A percentile compares a stretch with the other conserved stretches of the same genome.
phyloP scores from a whole-genome alignment of 139 green algal genomes.

The Micractinium sp. region DNA sequence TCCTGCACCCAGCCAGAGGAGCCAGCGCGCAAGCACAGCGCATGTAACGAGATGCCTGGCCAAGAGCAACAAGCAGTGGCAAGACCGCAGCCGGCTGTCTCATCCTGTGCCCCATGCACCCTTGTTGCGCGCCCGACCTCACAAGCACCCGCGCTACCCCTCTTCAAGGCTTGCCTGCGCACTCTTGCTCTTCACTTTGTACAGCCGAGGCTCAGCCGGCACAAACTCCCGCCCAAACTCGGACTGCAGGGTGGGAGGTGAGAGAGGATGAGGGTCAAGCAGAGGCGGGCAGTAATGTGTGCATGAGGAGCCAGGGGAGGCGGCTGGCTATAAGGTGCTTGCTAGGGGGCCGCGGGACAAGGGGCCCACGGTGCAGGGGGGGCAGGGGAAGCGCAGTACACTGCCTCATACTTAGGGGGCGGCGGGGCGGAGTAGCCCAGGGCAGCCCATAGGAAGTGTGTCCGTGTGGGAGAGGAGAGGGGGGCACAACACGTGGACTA shows the following conservation, averaged over 20 bases:
- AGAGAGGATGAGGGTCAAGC: background rate
- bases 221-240: constrained; percentile 52
- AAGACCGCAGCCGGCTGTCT: background rate
- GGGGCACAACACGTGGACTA: no score
- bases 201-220: constrained; percentile 38
- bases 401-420: no score
- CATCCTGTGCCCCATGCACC: background rate
- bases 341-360: background rate
- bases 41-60: background rate
- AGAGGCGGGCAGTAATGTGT: no score
- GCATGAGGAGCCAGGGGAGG: background rate
- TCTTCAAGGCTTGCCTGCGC: constrained; percentile 14
- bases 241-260: background rate
- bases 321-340: background rate
- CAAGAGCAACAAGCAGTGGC: background rate
- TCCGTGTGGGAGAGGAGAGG: no score
- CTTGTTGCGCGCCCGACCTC: background rate
- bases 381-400: no score
- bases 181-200: constrained; percentile 57
- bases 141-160: background rate
- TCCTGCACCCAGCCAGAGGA: constrained; percentile 69
- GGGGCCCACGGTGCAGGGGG: background rate
- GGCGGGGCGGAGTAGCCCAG: no score
- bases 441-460: no score
- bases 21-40: background rate